These are phyloP conservation scores for Lolium rigidum DNA, from an alignment of 176 grass and related monocot genomes.

Conservation along the genomic window DNA sequence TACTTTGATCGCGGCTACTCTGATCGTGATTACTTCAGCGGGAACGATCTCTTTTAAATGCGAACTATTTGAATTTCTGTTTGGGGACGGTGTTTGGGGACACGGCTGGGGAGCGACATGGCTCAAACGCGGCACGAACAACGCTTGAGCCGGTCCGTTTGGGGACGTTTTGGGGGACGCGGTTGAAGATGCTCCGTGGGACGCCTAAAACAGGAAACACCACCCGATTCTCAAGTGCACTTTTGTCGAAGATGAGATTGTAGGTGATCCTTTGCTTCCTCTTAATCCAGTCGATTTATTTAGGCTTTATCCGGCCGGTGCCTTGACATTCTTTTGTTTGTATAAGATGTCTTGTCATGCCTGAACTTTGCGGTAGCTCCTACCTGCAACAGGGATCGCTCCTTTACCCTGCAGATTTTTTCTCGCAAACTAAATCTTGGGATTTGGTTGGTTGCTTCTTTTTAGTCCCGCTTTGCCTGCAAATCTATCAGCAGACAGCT, in stretches of 20 bases:
- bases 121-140: no score
- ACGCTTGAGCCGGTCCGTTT: no score
- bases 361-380: constrained; percentile 8
- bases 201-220: no score
- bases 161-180: no score
- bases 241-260: neutral
- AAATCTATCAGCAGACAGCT: neutral
- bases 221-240: neutral
- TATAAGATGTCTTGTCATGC: neutral
- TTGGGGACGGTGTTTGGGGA: no score
- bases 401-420: neutral
- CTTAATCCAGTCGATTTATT: neutral
- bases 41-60: no score
- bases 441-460: neutral
- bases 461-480: neutral
- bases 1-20: no score
- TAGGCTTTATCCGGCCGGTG: neutral
- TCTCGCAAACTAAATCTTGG: neutral
- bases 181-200: no score
- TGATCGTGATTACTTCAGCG: no score
- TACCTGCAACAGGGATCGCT: neutral
- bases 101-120: no score
- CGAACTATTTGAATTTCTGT: no score
- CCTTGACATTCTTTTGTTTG: neutral
- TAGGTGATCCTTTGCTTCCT: neutral